Base-by-base conservation (phyloP, 306 rosid genomes). In the Pterocarpus macrocarpus region DNA sequence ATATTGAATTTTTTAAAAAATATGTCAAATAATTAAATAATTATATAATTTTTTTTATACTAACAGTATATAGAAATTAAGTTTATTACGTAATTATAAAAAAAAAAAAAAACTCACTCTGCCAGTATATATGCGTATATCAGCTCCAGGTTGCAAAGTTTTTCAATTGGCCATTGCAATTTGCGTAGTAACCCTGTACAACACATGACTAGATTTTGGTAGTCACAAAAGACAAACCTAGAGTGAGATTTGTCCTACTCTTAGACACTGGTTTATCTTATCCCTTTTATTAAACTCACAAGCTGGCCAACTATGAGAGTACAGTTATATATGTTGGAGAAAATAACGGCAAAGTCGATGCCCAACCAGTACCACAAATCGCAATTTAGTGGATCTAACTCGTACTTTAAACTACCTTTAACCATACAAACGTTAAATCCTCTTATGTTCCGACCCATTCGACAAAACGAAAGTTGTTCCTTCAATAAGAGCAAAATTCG, bases 161-260 rank as follows among this genome's bases (percentile, higher is more conserved):
- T 34, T 10, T 2, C 16, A 53, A 73, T 10, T 38, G 39, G 39
- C 8, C 75, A 33, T 53, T 64, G 57, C 43, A 44, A 6, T 39
- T 43, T 43, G 47, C 8, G 6, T 5, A 63, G 75, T 30, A 59
- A 2, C 57, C 73, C 58, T 62, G 81, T 58, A 28, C 12, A 34
- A 53, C 65, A 75, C 84, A 80, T 80, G 65, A 45, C n/a, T 63
- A 41, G 69, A 81, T 65, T 76, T 76, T 59, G 71, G 45, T 64
- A 45, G 61, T 77, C 43, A 43, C 76, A 76, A 58, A 67, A 62
- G 80, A 85, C 80, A 76, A 76, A 44, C 4, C 7, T 49, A 70
- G 85, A 64, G 85, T 64, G 62, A 76, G 76, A 80, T 85, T 76
- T 80, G 82, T 63, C 43, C 28, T 50, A 28, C 17, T 12, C 30